A percentile compares a stretch with the other conserved stretches of the same genome.
These are phyloP conservation scores for Diplodia sapinea DNA, from an alignment of 2,329 filamentous ascomycete species.

Conservation along the genomic window DNA sequence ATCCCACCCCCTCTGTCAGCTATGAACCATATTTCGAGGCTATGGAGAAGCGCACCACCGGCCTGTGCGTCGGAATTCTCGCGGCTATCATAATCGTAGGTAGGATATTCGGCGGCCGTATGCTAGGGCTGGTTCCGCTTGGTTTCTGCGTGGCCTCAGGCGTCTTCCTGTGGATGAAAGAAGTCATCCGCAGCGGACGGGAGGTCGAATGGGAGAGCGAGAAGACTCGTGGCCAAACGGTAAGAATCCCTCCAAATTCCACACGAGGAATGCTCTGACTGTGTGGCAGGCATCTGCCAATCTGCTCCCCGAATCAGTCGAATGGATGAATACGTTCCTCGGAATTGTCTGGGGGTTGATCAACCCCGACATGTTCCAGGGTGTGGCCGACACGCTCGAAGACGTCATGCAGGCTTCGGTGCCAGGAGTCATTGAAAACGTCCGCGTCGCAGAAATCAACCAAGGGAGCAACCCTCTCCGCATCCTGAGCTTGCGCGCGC, in stretches of 20 bases:
- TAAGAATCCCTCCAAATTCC: constrained; percentile 42
- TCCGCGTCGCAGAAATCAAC: constrained; percentile 91
- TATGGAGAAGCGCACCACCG: constrained; percentile 75
- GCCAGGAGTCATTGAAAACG: constrained; percentile 88
- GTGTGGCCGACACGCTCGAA: constrained; percentile 88
- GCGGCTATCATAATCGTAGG: constrained; percentile 77
- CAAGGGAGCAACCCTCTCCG: constrained; percentile 91
- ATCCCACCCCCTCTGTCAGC: constrained; percentile 87
- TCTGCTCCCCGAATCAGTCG: constrained; percentile 86
- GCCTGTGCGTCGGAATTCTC: constrained; percentile 73
- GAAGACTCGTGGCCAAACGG: constrained; percentile 79
- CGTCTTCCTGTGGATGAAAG: constrained; percentile 88
- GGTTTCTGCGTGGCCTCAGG: constrained; percentile 74
- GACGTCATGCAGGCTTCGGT: constrained; percentile 98
- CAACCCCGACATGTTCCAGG: constrained; percentile 94
- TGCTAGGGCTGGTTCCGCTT: constrained; percentile 78
- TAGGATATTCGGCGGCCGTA: constrained; percentile 76
- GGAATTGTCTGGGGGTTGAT: constrained; percentile 87
- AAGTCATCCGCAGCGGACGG: constrained; percentile 79
- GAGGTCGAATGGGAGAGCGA: constrained; percentile 90
- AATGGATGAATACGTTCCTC: constrained; percentile 92
- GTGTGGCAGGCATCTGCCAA: constrained; percentile 72
- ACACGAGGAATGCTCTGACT: background rate
- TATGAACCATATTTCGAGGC: constrained; percentile 85
- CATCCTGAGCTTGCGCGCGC: constrained; percentile 82